A percentile compares a stretch with the other conserved stretches of the same genome.
These are phyloP conservation scores for Iris pallida DNA, from an alignment of 116 monocot species.

Conservation along the genomic window DNA sequence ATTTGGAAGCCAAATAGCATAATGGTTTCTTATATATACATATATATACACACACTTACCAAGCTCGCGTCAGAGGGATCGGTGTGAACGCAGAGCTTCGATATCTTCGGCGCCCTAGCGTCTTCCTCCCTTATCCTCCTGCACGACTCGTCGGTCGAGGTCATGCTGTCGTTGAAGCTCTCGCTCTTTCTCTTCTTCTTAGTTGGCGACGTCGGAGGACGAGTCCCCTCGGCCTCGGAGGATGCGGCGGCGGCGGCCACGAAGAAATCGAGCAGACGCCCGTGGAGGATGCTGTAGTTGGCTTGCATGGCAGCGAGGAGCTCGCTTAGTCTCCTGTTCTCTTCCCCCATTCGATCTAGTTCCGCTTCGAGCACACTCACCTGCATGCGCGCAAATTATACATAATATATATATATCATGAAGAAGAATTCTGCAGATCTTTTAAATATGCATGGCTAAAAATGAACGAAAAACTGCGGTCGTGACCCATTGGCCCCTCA, in stretches of 20 bases:
- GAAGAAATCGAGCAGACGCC: constrained; percentile 1
- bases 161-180: constrained; percentile 1
- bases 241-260: constrained; percentile 1
- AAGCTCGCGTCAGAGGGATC: constrained; percentile 24
- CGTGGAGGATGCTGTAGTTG: constrained; percentile 15
- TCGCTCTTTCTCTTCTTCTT: constrained; percentile 28
- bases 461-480: no score
- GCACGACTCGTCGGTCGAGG: constrained; percentile 9
- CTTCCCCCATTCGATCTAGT: constrained; percentile 14
- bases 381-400: not conserved
- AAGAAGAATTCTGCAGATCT: no score
- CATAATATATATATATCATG: not conserved
- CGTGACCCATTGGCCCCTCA: no score
- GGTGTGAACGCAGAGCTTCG: constrained; percentile 8
- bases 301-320: constrained; percentile 15
- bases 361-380: constrained; percentile 7
- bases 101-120: constrained; percentile 1
- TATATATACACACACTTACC: constrained; percentile 6
- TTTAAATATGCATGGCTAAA: no score
- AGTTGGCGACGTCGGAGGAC: constrained; percentile 7
- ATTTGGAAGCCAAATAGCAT: no score
- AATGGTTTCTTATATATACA: no score
- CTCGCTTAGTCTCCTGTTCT: constrained; percentile 25
- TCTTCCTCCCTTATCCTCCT: constrained; percentile 25
- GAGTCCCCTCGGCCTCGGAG: not conserved